phyloP scores from a whole-genome alignment of 2,329 filamentous ascomycete genomes.

The Elsinoe perseae region DNA sequence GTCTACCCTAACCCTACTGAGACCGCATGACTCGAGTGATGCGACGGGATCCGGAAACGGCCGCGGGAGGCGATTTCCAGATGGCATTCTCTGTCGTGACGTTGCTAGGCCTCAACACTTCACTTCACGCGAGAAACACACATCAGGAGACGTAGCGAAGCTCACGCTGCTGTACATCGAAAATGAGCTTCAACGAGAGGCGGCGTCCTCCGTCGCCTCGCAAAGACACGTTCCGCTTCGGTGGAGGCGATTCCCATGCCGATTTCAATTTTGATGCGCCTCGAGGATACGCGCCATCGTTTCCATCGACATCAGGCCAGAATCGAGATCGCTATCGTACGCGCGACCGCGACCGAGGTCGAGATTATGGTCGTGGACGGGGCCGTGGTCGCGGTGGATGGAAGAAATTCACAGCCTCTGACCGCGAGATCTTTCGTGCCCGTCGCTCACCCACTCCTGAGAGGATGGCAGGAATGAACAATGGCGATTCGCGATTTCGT shows the following conservation, averaged over 20 bases:
- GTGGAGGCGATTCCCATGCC: neutral
- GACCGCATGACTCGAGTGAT: neutral
- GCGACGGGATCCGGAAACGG: neutral
- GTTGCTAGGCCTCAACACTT: neutral
- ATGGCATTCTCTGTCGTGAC: neutral
- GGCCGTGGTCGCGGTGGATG: neutral
- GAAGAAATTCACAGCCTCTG: conserved; percentile 29
- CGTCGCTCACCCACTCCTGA: conserved; percentile 38
- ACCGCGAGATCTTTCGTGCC: conserved; percentile 37
- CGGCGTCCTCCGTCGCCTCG: conserved; percentile 14
- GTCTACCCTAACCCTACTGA: neutral
- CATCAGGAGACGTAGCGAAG: neutral
- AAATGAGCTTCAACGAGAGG: conserved; percentile 4
- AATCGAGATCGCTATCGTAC: neutral
- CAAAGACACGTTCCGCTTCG: conserved; percentile 3
- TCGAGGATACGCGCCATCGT: neutral
- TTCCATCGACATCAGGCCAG: neutral
- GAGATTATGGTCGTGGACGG: neutral
- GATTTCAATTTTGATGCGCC: conserved; percentile 9
- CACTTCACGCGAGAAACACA: neutral
- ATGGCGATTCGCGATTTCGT: conserved; percentile 35
- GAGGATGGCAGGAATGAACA: conserved; percentile 38
- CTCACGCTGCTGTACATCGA: neutral
- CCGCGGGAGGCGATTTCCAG: neutral
- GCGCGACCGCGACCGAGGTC: neutral